Base-by-base conservation (phyloP, 2,329 filamentous ascomycete genomes). In the Xylaria sp. region DNA sequence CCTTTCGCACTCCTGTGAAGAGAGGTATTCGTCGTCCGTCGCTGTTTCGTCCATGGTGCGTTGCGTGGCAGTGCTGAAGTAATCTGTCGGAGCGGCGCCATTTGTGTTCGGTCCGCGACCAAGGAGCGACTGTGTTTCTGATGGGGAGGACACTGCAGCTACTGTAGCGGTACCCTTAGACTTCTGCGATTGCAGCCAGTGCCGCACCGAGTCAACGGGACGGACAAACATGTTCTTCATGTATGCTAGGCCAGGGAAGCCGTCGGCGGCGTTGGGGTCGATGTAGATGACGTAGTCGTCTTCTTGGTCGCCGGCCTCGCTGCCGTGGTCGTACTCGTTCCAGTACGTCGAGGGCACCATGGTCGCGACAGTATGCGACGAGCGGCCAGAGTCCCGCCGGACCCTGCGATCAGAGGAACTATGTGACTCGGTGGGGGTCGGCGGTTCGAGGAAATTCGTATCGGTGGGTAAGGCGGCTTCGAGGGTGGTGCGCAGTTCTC, bases 281-380 rank as follows among this genome's bases (percentile, higher is more conserved):
- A 95, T 84, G 75, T 93, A 94, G 73, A 96, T 90, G 54, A 89
- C 86, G 78, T 94, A 96, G 44, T 88, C 86, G 52, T 89, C 87
- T 50, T 89, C 85, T 15, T 85, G 81, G 2, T 86, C 89, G 10
- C 85, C 87, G 2, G 81, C 82, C 64, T 94, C 92, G 77, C 93
- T 94, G 9, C 92, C 92, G 77, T 94, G 83, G 73, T 97, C 93
- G 79, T 95, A 96, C 79, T 97, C 93, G 79, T 93, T 95, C 93
- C 93, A 97, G 77, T 95, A 96, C 28, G 58, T 65, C 9, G 72
- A 39, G 10, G 73, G 70, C 8, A 75, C 39, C 9, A 58, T 74
- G 2, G 73, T 65, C 10, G 73, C 73, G 12, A 72, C 61, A 75
- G 74, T 68, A 34, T 64, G 10, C 18, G 62, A 56, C 8, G 66